Percentiles rank a stretch among this genome's conserved stretches.
Conservation (phyloP, 225 moss, liverwort and hornwort genomes). For the Marchantia paleacea region DNA sequence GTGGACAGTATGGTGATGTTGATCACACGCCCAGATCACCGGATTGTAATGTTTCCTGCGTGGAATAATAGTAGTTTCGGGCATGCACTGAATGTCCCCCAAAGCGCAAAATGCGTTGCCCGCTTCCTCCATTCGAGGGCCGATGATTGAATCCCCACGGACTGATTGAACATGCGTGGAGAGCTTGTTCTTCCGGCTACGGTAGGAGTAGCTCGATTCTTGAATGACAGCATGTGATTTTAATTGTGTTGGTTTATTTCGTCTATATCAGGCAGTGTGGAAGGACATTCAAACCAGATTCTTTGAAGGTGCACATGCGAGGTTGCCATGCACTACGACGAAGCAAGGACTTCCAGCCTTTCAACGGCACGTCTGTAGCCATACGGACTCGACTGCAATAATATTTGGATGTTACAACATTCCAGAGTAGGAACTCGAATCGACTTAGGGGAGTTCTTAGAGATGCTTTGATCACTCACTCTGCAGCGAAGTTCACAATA, state of each 20-base stretch:
- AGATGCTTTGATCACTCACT: conserved; percentile 8
- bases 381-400: conserved; percentile 26
- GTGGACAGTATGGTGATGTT: not conserved
- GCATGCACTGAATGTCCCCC: not conserved
- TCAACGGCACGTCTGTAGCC: conserved; percentile 27
- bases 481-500: conserved; percentile 11
- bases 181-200: no score
- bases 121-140: not conserved
- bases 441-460: not conserved
- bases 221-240: not conserved
- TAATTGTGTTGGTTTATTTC: conserved; percentile 6
- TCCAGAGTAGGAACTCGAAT: conserved; percentile 16
- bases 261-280: conserved; percentile 56
- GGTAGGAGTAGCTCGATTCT: not conserved
- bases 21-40: not conserved
- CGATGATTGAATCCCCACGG: no score
- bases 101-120: not conserved
- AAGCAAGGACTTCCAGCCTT: conserved; percentile 10
- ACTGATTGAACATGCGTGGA: no score
- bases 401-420: conserved; percentile 11
- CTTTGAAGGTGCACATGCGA: conserved; percentile 76
- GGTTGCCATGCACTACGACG: conserved; percentile 58
- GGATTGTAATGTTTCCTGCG: not conserved
- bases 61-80: not conserved
- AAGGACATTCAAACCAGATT: conserved; percentile 88